Base-by-base conservation (phyloP, 768 basidiomycete genomes). In the Agaricus subrufescens region DNA sequence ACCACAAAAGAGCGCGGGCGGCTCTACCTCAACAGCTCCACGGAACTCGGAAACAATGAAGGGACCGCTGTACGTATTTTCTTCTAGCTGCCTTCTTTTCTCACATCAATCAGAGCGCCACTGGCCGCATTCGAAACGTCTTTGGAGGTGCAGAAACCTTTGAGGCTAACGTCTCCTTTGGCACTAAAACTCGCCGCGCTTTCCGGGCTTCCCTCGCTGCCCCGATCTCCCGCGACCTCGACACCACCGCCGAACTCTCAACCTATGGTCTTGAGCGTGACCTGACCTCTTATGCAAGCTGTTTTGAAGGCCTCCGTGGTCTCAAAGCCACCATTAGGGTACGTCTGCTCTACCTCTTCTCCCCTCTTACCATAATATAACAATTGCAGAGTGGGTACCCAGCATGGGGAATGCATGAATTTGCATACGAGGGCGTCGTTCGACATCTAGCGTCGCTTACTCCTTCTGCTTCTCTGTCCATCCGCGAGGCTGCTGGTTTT, bases 1-100 rank as follows among this genome's bases (percentile, higher is more conserved):
- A 80, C 81, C 57, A 80, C 91, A 3, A 75, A 80, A 40, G 95
- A 98, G 69, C 82, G 81, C 54, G 84, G 91, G 4, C 75, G 91
- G 38, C 83, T 86, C 61, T 92, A 79, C 62, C 63, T 95, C 6
- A 91, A 89, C 60, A 91, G 86, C 2, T 80, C 90, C 4, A 98
- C 95, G 3, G 94, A 98, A 65, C 75, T 98, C 5, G 96, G 97
- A 3, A 94, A 96, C 58, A 88, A 86, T 49, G 97, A 98, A 69
- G 96, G 91, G 10, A 94, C 75, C 54, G 94, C 93, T n/a, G 94
- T 94, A 66, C 66, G 91, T 80, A 25, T 30, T 46, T 53, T 51
- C 8, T 45, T 44, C 30, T n/a, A 37, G 23, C 14, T 57, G 27
- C 49, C 34, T 34, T 11, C 34, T 34, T 34, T 34, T 48, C 47